These are phyloP conservation scores for Saccharomyces hybrid DNA, from an alignment of 1,139 yeast genomes.

Conservation along the genomic window DNA sequence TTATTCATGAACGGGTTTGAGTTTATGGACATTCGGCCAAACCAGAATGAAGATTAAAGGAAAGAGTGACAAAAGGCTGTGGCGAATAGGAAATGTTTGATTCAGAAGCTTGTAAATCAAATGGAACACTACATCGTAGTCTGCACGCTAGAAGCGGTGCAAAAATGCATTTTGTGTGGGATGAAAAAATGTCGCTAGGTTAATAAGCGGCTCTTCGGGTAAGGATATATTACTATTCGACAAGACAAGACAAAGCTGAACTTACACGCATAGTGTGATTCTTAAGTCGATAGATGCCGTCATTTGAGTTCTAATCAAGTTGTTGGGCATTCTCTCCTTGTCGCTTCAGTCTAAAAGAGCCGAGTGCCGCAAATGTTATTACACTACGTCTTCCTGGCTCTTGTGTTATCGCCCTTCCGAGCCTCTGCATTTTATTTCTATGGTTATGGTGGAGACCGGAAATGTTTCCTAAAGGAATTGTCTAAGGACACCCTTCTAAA, in stretches of 20 bases:
- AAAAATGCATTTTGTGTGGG: neutral
- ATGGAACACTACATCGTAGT: neutral
- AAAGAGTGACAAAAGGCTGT: neutral
- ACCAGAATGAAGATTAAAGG: neutral
- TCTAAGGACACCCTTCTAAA: slow-evolving; percentile 51
- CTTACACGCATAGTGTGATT: neutral
- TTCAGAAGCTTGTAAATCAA: neutral
- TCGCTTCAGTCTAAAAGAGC: neutral
- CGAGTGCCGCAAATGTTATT: slow-evolving; percentile 4
- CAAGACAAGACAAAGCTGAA: neutral
- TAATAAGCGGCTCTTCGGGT: neutral
- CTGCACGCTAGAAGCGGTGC: neutral
- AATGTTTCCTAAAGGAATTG: slow-evolving; percentile 62
- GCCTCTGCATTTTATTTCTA: slow-evolving; percentile 41
- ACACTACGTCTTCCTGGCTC: slow-evolving; percentile 10
- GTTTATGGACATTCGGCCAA: slow-evolving; percentile 10
- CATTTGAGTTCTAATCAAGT: neutral
- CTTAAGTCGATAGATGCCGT: neutral
- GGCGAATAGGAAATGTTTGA: neutral
- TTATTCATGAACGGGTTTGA: slow-evolving; percentile 29
- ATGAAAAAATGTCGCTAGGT: neutral
- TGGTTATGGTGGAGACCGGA: slow-evolving; percentile 48
- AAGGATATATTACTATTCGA: neutral
- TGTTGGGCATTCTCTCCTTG: neutral
- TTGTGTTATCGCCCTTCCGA: slow-evolving; percentile 19